These are phyloP conservation scores for Nicotiana benthamiana DNA, from an alignment of 257 asterid genomes.

Conservation along the genomic window DNA sequence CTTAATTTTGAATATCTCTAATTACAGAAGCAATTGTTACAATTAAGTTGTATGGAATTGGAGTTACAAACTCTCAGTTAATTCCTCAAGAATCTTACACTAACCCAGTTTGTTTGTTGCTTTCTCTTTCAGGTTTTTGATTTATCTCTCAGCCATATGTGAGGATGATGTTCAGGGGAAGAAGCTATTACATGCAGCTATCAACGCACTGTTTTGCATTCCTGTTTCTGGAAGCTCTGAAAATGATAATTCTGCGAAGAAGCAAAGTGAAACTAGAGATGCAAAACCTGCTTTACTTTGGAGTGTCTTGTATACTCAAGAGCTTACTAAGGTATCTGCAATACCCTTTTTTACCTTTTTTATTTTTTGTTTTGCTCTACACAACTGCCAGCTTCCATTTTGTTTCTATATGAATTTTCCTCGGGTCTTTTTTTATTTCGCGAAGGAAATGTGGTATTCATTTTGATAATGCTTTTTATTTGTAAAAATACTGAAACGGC, in stretches of 20 bases:
- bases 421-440: background rate
- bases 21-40: background rate
- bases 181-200: slow-evolving; percentile 52
- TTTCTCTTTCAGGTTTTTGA: slow-evolving; percentile 57
- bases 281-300: slow-evolving; percentile 69
- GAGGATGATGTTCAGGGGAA: slow-evolving; percentile 60
- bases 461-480: background rate
- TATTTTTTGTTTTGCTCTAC: background rate
- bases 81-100: slow-evolving; percentile 8
- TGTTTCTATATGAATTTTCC: background rate
- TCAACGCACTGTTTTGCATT: slow-evolving; percentile 47
- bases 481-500: background rate
- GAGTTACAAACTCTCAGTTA: background rate
- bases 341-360: background rate
- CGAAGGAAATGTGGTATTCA: background rate
- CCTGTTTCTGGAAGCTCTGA: slow-evolving; percentile 31
- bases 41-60: background rate
- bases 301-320: slow-evolving; percentile 69
- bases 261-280: slow-evolving; percentile 17
- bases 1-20: background rate
- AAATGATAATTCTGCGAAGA: slow-evolving; percentile 16
- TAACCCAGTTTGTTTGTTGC: background rate
- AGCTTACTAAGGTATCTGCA: slow-evolving; percentile 43
- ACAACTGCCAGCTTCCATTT: background rate
- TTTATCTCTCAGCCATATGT: slow-evolving; percentile 65